Evolutionary conservation across 176 grass and related monocot genomes (phyloP).

Genomic region (Secale cereale): DNA sequence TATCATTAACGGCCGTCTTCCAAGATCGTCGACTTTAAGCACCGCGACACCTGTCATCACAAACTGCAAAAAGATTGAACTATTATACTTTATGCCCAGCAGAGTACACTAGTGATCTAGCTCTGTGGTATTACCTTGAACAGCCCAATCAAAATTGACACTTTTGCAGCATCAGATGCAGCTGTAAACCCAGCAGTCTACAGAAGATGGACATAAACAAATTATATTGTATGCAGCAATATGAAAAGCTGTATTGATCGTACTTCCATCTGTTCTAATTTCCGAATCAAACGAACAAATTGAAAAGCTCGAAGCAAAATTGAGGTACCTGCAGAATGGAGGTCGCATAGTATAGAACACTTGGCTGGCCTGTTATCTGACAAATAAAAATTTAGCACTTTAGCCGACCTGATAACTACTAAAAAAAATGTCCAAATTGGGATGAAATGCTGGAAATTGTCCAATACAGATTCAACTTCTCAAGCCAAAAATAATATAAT

Average conservation of each 20-base stretch:
- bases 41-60: slow-evolving; percentile 87
- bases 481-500: not conserved
- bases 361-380: slow-evolving; percentile 96
- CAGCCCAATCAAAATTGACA: slow-evolving; percentile 80
- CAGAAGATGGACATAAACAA: slow-evolving; percentile 22
- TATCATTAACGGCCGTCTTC: slow-evolving; percentile 86
- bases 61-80: slow-evolving; percentile 42
- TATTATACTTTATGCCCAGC: slow-evolving; percentile 17
- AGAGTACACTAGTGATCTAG: slow-evolving; percentile 1
- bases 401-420: slow-evolving; percentile 22
- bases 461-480: not conserved
- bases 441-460: not conserved
- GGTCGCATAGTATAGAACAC: slow-evolving; percentile 95
- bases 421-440: not conserved
- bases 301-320: slow-evolving; percentile 25
- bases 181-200: slow-evolving; percentile 90
- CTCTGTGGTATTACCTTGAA: slow-evolving; percentile 74
- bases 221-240: slow-evolving; percentile 13
- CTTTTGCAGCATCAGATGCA: slow-evolving; percentile 88
- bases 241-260: not conserved
- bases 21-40: slow-evolving; percentile 77
- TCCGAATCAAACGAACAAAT: slow-evolving; percentile 14
- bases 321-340: slow-evolving; percentile 82
- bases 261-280: slow-evolving; percentile 4
- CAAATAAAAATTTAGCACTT: slow-evolving; percentile 35